phyloP scores from a whole-genome alignment of 371 early-diverging fungal species.

The Mortierella sp. region DNA sequence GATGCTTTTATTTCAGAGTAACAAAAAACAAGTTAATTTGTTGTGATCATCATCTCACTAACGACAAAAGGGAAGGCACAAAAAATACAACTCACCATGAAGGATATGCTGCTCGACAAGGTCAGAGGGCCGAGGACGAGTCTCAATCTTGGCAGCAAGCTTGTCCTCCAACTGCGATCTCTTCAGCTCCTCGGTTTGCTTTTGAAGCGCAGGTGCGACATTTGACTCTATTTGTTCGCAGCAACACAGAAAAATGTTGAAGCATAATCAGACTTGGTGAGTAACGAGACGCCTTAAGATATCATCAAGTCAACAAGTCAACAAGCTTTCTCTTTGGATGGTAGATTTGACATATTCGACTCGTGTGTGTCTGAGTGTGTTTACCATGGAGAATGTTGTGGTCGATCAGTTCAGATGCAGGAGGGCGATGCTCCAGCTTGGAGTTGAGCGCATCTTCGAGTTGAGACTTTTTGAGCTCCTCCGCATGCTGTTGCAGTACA shows the following conservation, averaged over 20 bases:
- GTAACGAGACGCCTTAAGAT: not conserved
- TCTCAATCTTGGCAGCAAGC: conserved; percentile 71
- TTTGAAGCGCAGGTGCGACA: conserved; percentile 71
- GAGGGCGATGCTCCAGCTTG: conserved; percentile 83
- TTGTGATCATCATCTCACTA: too few relatives aligned
- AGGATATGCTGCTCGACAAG: conserved; percentile 75
- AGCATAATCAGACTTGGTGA: not conserved
- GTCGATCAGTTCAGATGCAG: conserved; percentile 76
- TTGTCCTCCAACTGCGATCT: conserved; percentile 66
- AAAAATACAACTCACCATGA: not conserved
- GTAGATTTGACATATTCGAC: not conserved
- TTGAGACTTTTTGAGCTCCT: conserved; percentile 73
- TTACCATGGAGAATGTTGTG: conserved; percentile 76
- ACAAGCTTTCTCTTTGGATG: not conserved
- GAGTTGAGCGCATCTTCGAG: conserved; percentile 78
- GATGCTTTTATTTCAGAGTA: not conserved
- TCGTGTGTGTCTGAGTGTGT: not conserved
- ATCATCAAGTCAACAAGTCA: not conserved
- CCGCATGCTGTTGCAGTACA: conserved; percentile 72
- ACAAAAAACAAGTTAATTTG: not conserved
- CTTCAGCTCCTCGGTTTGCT: conserved; percentile 60
- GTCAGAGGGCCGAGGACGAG: conserved; percentile 70
- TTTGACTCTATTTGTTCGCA: conserved; percentile 46
- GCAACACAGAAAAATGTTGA: not conserved
- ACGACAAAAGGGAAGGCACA: too few relatives aligned